Conservation (phyloP, 352 stramenopile genomes). For the Pythium biforme region DNA sequence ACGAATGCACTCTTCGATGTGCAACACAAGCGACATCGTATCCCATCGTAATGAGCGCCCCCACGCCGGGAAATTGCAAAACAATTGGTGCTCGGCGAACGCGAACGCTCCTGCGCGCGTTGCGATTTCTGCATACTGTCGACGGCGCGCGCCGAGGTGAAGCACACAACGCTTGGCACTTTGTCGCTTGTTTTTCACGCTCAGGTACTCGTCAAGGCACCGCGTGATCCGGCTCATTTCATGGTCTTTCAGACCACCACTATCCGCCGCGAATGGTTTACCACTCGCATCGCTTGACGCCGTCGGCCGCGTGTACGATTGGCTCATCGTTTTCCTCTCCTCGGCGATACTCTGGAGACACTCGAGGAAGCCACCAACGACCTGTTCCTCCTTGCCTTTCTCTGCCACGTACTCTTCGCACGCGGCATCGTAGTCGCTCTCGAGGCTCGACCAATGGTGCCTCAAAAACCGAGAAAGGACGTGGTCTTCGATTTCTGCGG, state of each 20-base stretch:
- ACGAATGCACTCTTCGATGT: slow-evolving; percentile 6
- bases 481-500: slow-evolving; percentile 37
- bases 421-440: slow-evolving; percentile 11
- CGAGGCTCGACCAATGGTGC: slow-evolving; percentile 13
- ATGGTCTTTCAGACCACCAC: slow-evolving; percentile 16
- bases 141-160: background rate
- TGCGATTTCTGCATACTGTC: background rate
- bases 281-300: background rate
- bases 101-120: background rate
- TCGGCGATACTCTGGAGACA: slow-evolving; percentile 7
- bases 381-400: slow-evolving; percentile 3
- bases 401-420: slow-evolving; percentile 16
- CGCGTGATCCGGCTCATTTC: slow-evolving; percentile 23
- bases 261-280: background rate
- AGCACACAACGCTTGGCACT: slow-evolving; percentile 7
- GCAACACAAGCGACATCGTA: background rate
- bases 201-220: slow-evolving; percentile 13
- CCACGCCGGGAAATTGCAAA: background rate
- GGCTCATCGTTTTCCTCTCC: background rate
- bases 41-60: slow-evolving; percentile 1
- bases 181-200: background rate
- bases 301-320: background rate
- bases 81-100: slow-evolving; percentile 7
- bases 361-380: slow-evolving; percentile 16
- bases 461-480: slow-evolving; percentile 35